Evolutionary conservation across 2,329 filamentous ascomycete genomes (phyloP).

Genomic region (Trematosphaeria pertusa): DNA sequence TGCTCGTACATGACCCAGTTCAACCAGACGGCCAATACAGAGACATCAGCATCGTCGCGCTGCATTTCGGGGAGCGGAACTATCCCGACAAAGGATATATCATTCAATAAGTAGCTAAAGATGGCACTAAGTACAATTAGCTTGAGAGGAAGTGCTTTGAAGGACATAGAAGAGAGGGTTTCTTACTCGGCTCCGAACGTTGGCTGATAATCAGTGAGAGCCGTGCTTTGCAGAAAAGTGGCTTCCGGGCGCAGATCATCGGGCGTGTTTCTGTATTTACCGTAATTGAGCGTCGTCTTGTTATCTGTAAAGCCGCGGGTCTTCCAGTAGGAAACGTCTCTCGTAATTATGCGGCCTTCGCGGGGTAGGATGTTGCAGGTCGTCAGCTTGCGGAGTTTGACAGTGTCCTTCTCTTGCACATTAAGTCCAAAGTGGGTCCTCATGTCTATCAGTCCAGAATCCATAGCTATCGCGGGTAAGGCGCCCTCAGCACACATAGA

Average conservation of each 20-base stretch:
- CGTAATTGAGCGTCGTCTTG: not conserved
- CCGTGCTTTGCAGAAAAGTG: not conserved
- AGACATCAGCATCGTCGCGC: slow-evolving; percentile 9
- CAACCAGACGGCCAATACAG: slow-evolving; percentile 4
- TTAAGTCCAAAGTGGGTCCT: slow-evolving; percentile 10
- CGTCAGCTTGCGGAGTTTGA: slow-evolving; percentile 2
- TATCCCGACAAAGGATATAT: slow-evolving; percentile 1
- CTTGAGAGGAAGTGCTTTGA: no score
- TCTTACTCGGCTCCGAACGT: not conserved
- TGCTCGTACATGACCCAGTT: slow-evolving; percentile 10
- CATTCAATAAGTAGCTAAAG: not conserved
- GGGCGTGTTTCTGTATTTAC: not conserved
- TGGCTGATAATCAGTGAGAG: not conserved
- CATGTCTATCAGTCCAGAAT: slow-evolving; percentile 11
- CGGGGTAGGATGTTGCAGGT: slow-evolving; percentile 9
- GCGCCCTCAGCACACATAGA: not conserved
- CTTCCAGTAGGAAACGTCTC: not conserved
- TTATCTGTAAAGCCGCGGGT: slow-evolving; percentile 1
- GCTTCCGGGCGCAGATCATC: not conserved
- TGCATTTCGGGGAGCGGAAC: not conserved
- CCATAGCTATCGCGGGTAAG: slow-evolving; percentile 2
- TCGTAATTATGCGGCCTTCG: slow-evolving; percentile 1
- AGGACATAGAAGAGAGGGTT: no score
- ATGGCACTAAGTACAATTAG: no score
- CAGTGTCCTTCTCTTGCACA: not conserved